These are phyloP conservation scores for Nemania sp. DNA, from an alignment of 2,329 filamentous ascomycete species.

Conservation along the genomic window DNA sequence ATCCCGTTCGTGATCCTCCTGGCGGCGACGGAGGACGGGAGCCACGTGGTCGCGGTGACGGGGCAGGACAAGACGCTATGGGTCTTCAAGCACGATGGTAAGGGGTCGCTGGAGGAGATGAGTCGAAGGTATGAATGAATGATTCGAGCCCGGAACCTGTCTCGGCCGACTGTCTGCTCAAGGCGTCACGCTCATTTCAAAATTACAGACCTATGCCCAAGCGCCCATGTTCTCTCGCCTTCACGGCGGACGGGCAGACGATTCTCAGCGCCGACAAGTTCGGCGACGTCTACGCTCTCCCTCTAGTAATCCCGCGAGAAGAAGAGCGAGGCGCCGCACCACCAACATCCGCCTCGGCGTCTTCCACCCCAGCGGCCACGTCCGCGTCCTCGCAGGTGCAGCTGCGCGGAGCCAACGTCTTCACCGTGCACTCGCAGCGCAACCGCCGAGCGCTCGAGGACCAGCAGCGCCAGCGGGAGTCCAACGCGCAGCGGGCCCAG, in stretches of 20 bases:
- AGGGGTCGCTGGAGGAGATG: constrained; percentile 66
- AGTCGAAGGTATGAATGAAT: constrained; percentile 66
- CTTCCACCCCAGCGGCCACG: constrained; percentile 32
- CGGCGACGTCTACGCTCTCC: constrained; percentile 90
- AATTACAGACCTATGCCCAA: constrained; percentile 78
- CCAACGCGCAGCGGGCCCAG: constrained; percentile 32
- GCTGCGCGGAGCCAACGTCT: constrained; percentile 55
- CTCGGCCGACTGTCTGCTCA: not conserved
- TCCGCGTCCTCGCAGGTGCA: constrained; percentile 19
- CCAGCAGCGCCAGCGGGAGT: constrained; percentile 50
- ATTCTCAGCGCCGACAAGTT: constrained; percentile 94
- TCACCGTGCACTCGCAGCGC: constrained; percentile 67
- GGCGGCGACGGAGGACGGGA: constrained; percentile 64
- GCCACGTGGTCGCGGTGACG: constrained; percentile 76
- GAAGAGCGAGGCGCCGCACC: constrained; percentile 9
- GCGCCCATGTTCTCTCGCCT: constrained; percentile 75
- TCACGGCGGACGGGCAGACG: constrained; percentile 70
- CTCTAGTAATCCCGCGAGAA: constrained; percentile 62
- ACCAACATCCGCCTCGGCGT: constrained; percentile 7
- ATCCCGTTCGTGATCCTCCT: constrained; percentile 72
- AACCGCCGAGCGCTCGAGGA: constrained; percentile 65
- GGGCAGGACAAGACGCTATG: constrained; percentile 91
- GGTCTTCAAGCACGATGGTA: constrained; percentile 71
- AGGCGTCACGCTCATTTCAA: constrained; percentile 36
- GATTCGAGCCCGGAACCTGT: not conserved